These are phyloP conservation scores for Nitzschia sp. DNA, from an alignment of 108 stramenopile species.

Conservation along the genomic window DNA sequence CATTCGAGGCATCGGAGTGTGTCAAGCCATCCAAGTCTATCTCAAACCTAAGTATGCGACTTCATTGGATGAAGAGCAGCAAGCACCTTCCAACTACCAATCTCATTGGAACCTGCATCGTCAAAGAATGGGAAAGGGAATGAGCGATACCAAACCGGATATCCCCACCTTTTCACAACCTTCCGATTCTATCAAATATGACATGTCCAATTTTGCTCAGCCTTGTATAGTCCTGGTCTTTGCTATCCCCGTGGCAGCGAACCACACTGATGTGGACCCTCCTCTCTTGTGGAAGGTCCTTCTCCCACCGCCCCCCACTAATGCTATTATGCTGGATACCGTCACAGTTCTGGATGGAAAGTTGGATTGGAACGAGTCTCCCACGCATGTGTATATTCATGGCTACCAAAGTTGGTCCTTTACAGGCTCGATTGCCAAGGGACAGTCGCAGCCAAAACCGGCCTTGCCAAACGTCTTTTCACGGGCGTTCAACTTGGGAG, in stretches of 20 bases:
- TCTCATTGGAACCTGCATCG: constrained; percentile 17
- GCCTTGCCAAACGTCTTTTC: constrained; percentile 78
- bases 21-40: constrained; percentile 65
- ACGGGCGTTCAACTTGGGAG: constrained; percentile 77
- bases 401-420: constrained; percentile 89
- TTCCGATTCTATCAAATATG: constrained; percentile 9
- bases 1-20: constrained; percentile 71
- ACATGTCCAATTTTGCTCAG: constrained; percentile 6
- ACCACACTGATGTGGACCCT: constrained; percentile 30
- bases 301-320: constrained; percentile 41
- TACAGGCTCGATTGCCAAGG: constrained; percentile 69
- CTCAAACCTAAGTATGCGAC: constrained; percentile 36
- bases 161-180: constrained; percentile 33
- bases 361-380: constrained; percentile 44
- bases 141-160: background rate
- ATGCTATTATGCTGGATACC: constrained; percentile 60
- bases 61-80: constrained; percentile 4
- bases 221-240: constrained; percentile 32
- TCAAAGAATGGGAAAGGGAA: constrained; percentile 14
- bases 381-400: constrained; percentile 81
- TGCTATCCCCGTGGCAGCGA: constrained; percentile 31
- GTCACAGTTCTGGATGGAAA: constrained; percentile 69
- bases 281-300: constrained; percentile 86
- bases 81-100: constrained; percentile 14
- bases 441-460: constrained; percentile 66